These are phyloP conservation scores for Linnemannia zychae DNA, from an alignment of 192 early-diverging fungal species.

Conservation along the genomic window DNA sequence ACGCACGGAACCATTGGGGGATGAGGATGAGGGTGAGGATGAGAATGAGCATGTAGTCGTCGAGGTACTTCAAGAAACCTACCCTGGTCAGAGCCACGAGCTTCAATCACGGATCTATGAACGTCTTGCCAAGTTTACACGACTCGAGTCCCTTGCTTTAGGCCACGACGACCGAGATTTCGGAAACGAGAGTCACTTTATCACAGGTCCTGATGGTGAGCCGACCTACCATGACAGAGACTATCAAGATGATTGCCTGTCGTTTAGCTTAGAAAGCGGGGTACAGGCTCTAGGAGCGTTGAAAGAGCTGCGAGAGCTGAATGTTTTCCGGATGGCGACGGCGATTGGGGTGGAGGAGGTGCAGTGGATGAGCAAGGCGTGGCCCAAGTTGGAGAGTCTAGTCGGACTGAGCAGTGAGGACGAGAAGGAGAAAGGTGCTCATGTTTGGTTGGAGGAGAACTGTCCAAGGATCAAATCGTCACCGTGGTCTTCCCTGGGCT, in stretches of 20 bases:
- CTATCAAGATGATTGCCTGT: not conserved
- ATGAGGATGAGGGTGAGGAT: too few relatives aligned
- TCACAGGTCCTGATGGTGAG: too few relatives aligned
- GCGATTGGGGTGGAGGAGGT: not conserved
- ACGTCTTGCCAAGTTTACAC: constrained; percentile 5
- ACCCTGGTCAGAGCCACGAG: not conserved
- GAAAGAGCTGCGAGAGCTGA: not conserved
- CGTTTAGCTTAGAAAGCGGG: constrained; percentile 6
- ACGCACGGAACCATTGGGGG: not conserved
- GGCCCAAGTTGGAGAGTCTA: not conserved
- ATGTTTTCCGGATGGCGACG: not conserved
- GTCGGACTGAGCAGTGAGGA: not conserved
- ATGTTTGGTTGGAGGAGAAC: not conserved
- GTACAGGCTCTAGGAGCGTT: not conserved
- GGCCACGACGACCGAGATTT: not conserved
- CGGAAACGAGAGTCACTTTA: too few relatives aligned
- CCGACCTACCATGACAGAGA: not conserved
- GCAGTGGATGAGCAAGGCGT: constrained; percentile 6
- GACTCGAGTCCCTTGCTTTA: not conserved
- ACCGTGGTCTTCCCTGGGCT: too few relatives aligned
- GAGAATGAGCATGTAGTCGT: too few relatives aligned
- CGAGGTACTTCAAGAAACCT: not conserved
- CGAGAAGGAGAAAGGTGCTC: not conserved
- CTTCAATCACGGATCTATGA: not conserved
- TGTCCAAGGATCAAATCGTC: not conserved